These are phyloP conservation scores for Pseudonitzschia multistriata DNA, from an alignment of 108 stramenopile genomes.

Conservation along the genomic window DNA sequence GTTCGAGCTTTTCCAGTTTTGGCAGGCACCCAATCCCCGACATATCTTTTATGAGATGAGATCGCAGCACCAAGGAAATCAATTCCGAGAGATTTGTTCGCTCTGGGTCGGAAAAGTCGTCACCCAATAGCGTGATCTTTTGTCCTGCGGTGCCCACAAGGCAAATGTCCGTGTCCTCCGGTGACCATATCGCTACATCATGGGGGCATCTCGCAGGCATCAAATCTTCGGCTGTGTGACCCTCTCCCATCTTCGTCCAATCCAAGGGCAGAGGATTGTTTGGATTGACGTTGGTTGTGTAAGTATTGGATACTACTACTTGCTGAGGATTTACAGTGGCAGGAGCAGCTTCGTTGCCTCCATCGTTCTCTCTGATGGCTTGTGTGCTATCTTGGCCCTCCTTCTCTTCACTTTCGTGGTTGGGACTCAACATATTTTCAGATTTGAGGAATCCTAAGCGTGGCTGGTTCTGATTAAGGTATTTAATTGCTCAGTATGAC, in stretches of 20 bases:
- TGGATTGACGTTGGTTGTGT: slow-evolving; percentile 7
- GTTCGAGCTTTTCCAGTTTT: slow-evolving; percentile 78
- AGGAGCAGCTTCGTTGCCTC: background rate
- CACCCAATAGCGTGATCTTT: slow-evolving; percentile 80
- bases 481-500: background rate
- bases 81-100: slow-evolving; percentile 29
- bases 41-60: slow-evolving; percentile 78
- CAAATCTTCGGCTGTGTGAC: slow-evolving; percentile 8
- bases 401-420: background rate
- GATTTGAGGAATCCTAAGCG: background rate
- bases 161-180: slow-evolving; percentile 50
- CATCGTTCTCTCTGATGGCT: background rate
- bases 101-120: slow-evolving; percentile 45
- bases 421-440: background rate
- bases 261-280: slow-evolving; percentile 49
- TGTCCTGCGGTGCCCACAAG: slow-evolving; percentile 84
- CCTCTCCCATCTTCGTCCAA: slow-evolving; percentile 57
- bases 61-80: slow-evolving; percentile 60
- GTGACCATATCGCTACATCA: slow-evolving; percentile 58
- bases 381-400: background rate
- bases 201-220: slow-evolving; percentile 62
- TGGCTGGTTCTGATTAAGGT: background rate
- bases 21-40: slow-evolving; percentile 61
- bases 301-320: slow-evolving; percentile 1
- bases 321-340: background rate